Percentiles rank a stretch among this genome's conserved stretches.
phyloP scores from a whole-genome alignment of 2,329 filamentous ascomycete species.

The Clathrospora elynae region DNA sequence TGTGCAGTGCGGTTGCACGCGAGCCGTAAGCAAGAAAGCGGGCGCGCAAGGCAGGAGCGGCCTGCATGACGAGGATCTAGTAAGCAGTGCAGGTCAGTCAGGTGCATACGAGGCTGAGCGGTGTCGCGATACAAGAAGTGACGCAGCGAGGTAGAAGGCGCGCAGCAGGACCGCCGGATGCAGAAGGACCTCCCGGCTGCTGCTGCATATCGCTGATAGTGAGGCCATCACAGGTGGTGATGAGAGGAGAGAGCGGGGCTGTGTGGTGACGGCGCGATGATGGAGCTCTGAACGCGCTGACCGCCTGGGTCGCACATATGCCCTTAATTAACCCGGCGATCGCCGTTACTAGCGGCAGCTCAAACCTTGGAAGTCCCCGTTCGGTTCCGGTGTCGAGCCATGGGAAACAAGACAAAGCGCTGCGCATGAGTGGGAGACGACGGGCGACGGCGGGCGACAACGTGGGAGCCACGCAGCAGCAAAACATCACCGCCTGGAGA shows the following conservation, averaged over 20 bases:
- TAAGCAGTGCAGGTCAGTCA: slow-evolving; percentile 38
- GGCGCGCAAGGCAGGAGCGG: slow-evolving; percentile 56
- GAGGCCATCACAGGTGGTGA: slow-evolving; percentile 6
- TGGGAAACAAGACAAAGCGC: slow-evolving; percentile 3
- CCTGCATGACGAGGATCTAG: slow-evolving; percentile 58
- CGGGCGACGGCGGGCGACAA: no score
- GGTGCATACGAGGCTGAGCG: slow-evolving; percentile 20
- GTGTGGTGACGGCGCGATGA: slow-evolving; percentile 23
- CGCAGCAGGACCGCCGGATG: slow-evolving; percentile 37
- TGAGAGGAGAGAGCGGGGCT: slow-evolving; percentile 3
- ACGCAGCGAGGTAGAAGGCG: slow-evolving; percentile 46
- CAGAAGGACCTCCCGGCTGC: slow-evolving; percentile 13
- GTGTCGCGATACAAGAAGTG: slow-evolving; percentile 48
- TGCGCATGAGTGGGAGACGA: slow-evolving; percentile 2
- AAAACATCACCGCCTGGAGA: not conserved
- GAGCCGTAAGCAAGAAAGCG: slow-evolving; percentile 67
- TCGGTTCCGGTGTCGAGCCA: slow-evolving; percentile 3
- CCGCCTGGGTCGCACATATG: not conserved
- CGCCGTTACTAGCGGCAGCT: slow-evolving; percentile 9
- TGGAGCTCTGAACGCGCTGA: slow-evolving; percentile 9
- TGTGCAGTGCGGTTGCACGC: slow-evolving; percentile 47
- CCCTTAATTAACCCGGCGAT: slow-evolving; percentile 13
- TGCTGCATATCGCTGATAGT: slow-evolving; percentile 5
- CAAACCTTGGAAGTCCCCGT: slow-evolving; percentile 3
- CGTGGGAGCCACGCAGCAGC: slow-evolving; percentile 8